Conservation (phyloP, 1,284 basidiomycete genomes). For the Ceratobasidium sp. region DNA sequence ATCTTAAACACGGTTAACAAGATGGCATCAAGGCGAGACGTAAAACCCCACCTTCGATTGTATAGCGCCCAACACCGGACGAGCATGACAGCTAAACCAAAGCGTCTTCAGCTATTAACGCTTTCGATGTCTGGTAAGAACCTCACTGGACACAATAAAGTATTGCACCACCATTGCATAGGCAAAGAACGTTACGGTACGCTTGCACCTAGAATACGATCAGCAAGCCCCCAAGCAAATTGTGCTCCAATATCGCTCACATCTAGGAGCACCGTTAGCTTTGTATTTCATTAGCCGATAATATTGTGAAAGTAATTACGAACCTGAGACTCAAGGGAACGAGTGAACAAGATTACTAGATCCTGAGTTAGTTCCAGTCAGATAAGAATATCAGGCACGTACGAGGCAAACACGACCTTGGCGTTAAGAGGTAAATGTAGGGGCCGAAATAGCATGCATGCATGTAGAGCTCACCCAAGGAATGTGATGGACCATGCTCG, state of each 20-base stretch:
- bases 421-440: slow-evolving; percentile 13
- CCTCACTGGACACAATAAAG: slow-evolving; percentile 5
- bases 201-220: slow-evolving; percentile 7
- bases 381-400: neutral
- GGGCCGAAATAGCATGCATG: neutral
- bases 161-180: slow-evolving; percentile 1
- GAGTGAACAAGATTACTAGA: slow-evolving; percentile 25
- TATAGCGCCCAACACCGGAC: slow-evolving; percentile 34
- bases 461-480: slow-evolving; percentile 15
- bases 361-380: neutral
- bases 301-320: neutral
- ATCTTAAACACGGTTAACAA: slow-evolving; percentile 1
- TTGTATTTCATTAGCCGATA: neutral
- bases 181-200: neutral
- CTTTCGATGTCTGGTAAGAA: neutral
- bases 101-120: too few species aligned
- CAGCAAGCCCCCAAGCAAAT: neutral
- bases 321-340: slow-evolving; percentile 1
- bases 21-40: too few species aligned
- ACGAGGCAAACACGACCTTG: slow-evolving; percentile 10
- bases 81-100: neutral
- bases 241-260: neutral
- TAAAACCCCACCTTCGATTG: slow-evolving; percentile 1
- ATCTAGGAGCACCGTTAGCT: neutral
- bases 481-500: slow-evolving; percentile 22